These are phyloP conservation scores for Sextonia rubra DNA, from an alignment of 164 flowering plant species.

Conservation along the genomic window DNA sequence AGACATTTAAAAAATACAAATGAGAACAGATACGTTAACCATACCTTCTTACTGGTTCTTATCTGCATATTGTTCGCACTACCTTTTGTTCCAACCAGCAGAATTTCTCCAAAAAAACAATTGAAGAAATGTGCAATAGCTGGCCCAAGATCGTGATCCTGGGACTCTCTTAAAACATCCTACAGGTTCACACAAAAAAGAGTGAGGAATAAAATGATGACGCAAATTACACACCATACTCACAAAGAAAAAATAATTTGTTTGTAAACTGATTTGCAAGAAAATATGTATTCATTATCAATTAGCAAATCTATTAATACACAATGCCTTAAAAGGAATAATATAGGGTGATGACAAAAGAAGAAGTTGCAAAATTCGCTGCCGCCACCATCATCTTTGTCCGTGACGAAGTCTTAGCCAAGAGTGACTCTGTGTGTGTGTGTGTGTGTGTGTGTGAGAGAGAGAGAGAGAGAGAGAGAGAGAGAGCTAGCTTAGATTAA, in stretches of 20 bases:
- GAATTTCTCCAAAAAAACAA: conserved; percentile 76
- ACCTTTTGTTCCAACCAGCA: conserved; percentile 35
- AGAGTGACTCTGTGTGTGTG: too few relatives aligned
- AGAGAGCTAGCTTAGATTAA: too few relatives aligned
- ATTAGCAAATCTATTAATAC: neutral
- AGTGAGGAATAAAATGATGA: neutral
- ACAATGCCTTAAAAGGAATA: neutral
- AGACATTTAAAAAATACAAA: neutral
- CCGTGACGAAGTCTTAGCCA: too few relatives aligned
- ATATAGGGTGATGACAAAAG: too few relatives aligned
- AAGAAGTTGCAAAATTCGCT: too few relatives aligned
- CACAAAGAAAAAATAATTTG: neutral
- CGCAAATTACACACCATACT: neutral
- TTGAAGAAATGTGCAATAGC: conserved; percentile 81
- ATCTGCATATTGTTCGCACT: conserved; percentile 27
- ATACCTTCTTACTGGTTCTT: conserved; percentile 65
- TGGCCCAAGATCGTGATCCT: conserved; percentile 84
- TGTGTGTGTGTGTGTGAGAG: too few relatives aligned
- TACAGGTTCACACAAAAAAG: conserved; percentile 23
- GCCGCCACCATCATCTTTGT: too few relatives aligned
- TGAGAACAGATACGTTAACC: neutral
- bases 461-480: too few relatives aligned
- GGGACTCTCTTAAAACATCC: conserved; percentile 80
- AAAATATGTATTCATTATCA: neutral
- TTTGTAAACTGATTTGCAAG: neutral